These are phyloP conservation scores for Orbilia blumenaviensis DNA, from an alignment of 2,329 filamentous ascomycete species.

Conservation along the genomic window DNA sequence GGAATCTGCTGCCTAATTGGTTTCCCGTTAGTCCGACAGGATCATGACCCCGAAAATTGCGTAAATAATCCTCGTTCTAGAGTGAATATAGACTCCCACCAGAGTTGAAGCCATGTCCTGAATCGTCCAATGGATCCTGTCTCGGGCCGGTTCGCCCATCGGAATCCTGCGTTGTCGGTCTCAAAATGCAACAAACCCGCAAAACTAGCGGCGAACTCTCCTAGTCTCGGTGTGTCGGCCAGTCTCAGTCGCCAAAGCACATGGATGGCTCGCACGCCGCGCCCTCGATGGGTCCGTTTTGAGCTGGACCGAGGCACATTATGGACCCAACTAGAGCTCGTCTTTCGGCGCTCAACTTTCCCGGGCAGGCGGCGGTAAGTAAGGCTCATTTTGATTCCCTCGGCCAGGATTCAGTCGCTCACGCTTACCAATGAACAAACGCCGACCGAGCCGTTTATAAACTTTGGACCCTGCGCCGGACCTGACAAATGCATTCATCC, in stretches of 20 bases:
- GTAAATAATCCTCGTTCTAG: not conserved
- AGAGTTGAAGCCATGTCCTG: not conserved
- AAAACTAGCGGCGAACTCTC: conserved; percentile 5
- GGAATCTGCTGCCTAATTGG: not conserved
- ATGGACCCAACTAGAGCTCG: conserved; percentile 9
- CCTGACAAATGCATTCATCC: conserved; percentile 49
- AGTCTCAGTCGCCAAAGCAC: conserved; percentile 36
- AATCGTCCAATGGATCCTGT: conserved; percentile 8
- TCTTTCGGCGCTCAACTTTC: conserved; percentile 28
- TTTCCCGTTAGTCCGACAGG: conserved; percentile 4
- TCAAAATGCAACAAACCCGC: conserved; percentile 41
- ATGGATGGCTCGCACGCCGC: not conserved
- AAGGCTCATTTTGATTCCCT: conserved; percentile 38
- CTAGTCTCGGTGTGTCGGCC: conserved; percentile 20
- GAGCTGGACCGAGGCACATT: conserved; percentile 45
- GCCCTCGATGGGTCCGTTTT: conserved; percentile 8
- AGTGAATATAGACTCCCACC: not conserved
- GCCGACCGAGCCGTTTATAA: conserved; percentile 47
- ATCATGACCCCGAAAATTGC: not conserved
- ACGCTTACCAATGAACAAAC: conserved; percentile 51
- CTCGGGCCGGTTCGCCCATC: not conserved
- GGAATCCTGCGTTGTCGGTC: conserved; percentile 27
- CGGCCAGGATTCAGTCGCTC: conserved; percentile 42
- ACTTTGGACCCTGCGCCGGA: conserved; percentile 26
- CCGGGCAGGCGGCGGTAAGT: conserved; percentile 45